These are phyloP conservation scores for Torulaspora globosa DNA, from an alignment of 1,139 yeast species.

Conservation along the genomic window DNA sequence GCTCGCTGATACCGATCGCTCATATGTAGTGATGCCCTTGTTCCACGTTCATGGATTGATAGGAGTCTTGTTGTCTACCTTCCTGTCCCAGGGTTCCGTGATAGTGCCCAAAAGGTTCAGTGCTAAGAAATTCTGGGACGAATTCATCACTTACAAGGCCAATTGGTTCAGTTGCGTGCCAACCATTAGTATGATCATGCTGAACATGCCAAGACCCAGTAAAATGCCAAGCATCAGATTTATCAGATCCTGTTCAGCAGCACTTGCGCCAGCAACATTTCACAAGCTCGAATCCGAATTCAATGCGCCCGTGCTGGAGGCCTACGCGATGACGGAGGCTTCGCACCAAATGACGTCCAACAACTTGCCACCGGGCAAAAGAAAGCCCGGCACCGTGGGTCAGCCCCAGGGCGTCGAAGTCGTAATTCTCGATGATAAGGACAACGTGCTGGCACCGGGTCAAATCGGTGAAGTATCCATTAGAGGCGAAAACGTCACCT, in stretches of 20 bases:
- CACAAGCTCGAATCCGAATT: constrained; percentile 51
- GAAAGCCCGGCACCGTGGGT: constrained; percentile 69
- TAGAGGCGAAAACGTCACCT: constrained; percentile 60
- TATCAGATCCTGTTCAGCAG: constrained; percentile 63
- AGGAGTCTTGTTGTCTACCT: constrained; percentile 57
- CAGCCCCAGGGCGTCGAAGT: constrained; percentile 64
- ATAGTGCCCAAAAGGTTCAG: constrained; percentile 56
- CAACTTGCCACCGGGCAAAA: constrained; percentile 56
- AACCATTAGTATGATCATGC: constrained; percentile 61
- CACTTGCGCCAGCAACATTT: constrained; percentile 61
- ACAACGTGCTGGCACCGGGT: constrained; percentile 46
- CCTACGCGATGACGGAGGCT: constrained; percentile 78
- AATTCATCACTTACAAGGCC: constrained; percentile 47
- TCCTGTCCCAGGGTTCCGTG: constrained; percentile 56
- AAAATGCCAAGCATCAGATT: constrained; percentile 54
- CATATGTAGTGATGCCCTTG: constrained; percentile 66
- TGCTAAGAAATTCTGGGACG: constrained; percentile 55
- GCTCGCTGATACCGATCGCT: constrained; percentile 45
- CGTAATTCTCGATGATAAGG: constrained; percentile 49
- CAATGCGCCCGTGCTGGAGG: constrained; percentile 64
- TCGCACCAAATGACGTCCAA: constrained; percentile 70
- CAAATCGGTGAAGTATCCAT: constrained; percentile 62
- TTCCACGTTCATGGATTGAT: constrained; percentile 71
- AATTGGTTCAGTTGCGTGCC: constrained; percentile 75
- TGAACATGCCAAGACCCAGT: constrained; percentile 48